Percentiles rank a stretch among this genome's conserved stretches.
Evolutionary conservation across 345 rosid species (phyloP).

Genomic region (Syzygium aqueum): DNA sequence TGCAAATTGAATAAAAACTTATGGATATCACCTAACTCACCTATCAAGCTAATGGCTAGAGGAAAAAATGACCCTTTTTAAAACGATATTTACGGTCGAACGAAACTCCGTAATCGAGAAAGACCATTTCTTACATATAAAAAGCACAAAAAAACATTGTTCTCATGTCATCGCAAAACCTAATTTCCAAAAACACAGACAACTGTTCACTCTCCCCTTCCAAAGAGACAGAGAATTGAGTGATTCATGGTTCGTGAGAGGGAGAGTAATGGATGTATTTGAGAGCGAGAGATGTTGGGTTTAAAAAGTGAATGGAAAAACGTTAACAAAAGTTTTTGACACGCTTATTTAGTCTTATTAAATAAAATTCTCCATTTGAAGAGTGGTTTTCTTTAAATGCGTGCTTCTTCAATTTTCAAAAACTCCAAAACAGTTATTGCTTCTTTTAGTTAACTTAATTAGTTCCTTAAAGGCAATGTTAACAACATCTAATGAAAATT

Average conservation of each 20-base stretch:
- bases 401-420: not conserved
- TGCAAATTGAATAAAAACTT: too few relatives aligned
- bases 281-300: not conserved
- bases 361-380: not conserved
- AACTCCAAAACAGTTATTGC: not conserved
- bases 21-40: too few relatives aligned
- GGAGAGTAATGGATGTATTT: not conserved
- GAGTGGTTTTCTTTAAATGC: not conserved
- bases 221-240: not conserved
- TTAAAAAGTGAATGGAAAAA: not conserved
- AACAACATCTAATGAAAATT: not conserved
- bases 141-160: too few relatives aligned
- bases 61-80: too few relatives aligned
- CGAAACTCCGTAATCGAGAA: too few relatives aligned
- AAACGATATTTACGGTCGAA: too few relatives aligned
- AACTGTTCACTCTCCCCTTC: not conserved
- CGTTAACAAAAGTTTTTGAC: not conserved
- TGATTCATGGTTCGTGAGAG: not conserved
- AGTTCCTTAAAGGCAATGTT: not conserved
- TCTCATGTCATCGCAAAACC: too few relatives aligned
- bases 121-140: too few relatives aligned
- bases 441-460: not conserved
- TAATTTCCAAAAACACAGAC: not conserved
- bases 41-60: too few relatives aligned
- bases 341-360: not conserved